Percentiles rank a stretch among this genome's conserved stretches.
Evolutionary conservation across 2,329 filamentous ascomycete species (phyloP).

Genomic region (Chaetomium globosum): DNA sequence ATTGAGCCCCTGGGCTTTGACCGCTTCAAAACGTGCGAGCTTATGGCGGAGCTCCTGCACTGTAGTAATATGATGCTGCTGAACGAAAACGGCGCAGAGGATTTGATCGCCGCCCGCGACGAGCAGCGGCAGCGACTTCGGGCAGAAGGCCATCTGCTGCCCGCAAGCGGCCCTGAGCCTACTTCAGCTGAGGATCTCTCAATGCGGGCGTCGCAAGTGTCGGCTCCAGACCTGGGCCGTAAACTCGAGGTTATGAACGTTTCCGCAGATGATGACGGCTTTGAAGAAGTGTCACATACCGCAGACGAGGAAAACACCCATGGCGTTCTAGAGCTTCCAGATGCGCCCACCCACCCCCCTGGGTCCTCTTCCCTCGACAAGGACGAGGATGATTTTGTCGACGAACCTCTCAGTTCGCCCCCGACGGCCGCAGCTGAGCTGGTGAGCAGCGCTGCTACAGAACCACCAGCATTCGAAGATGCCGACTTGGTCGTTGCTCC

Average conservation of each 20-base stretch:
- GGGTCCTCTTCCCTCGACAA: constrained; percentile 54
- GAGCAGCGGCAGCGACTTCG: constrained; percentile 78
- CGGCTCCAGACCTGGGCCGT: constrained; percentile 65
- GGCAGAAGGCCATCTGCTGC: constrained; percentile 72
- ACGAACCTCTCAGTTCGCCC: constrained; percentile 73
- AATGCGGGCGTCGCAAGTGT: constrained; percentile 57
- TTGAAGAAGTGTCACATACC: constrained; percentile 78
- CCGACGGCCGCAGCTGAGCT: constrained; percentile 60
- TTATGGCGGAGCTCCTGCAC: constrained; percentile 96
- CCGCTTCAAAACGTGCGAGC: constrained; percentile 96
- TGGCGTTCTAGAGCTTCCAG: constrained; percentile 61
- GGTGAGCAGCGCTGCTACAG: constrained; percentile 49
- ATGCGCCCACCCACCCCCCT: constrained; percentile 36
- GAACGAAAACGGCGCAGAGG: constrained; percentile 88
- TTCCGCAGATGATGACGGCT: constrained; percentile 80
- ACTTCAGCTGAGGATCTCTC: constrained; percentile 64
- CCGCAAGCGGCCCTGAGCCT: constrained; percentile 47
- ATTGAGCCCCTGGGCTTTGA: constrained; percentile 97
- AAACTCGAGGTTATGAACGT: constrained; percentile 77
- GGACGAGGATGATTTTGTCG: constrained; percentile 74
- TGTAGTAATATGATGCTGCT: constrained; percentile 98
- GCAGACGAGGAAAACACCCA: constrained; percentile 74
- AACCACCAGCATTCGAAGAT: constrained; percentile 58
- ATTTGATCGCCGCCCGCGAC: constrained; percentile 79
- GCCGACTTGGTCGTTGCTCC: constrained; percentile 60